Base-by-base conservation (phyloP, 2,329 filamentous ascomycete species). In the Cyclaneusma minus region DNA sequence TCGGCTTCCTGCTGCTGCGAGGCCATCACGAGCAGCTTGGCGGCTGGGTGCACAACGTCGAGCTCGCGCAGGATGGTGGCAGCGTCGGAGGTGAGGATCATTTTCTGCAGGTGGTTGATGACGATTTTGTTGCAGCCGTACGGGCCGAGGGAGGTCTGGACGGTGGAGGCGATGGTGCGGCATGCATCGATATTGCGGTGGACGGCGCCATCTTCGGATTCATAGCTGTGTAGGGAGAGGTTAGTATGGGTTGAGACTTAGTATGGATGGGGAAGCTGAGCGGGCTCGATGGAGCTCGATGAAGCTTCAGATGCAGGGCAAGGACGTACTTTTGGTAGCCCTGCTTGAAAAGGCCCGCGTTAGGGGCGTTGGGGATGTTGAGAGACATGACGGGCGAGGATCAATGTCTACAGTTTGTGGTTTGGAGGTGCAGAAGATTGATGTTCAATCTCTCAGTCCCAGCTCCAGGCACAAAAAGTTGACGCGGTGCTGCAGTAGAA, bases 101-200 rank as follows among this genome's bases (percentile, higher is more conserved):
- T 94, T 68, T 98, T 98, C 56, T 93, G 83, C 36, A 98, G 68
- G 60, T 98, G 91, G 65, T 98, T 98, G 66, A 98, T 95, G 60
- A 98, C 83, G 50, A 98, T 85, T 64, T 98, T 98, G 67, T 98
- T 98, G 56, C 89, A 81, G 48, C 89, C 89, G 57, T 93, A 94
- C 33, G 89, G 89, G 27, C 89, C 91, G 18, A 98, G 69, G 23
- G 89, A 95, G 30, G 89, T 95, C 63, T 93, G 84, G 25, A 98
- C 89, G 27, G 89, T 98, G 45, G 80, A 81, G 32, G 89, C 75
- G 55, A 98, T 95, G 40, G 89, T 82, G 39, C 85, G 73, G 63
- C 89, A 98, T 51, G 91, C 89, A 51, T 98, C 91, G 58, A 98
- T 95, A 57, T 98, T 98, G 50, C 89, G 84, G 39, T 95, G 68